These are phyloP conservation scores for Hypericum perforatum DNA, from an alignment of 345 rosid species.

Conservation along the genomic window DNA sequence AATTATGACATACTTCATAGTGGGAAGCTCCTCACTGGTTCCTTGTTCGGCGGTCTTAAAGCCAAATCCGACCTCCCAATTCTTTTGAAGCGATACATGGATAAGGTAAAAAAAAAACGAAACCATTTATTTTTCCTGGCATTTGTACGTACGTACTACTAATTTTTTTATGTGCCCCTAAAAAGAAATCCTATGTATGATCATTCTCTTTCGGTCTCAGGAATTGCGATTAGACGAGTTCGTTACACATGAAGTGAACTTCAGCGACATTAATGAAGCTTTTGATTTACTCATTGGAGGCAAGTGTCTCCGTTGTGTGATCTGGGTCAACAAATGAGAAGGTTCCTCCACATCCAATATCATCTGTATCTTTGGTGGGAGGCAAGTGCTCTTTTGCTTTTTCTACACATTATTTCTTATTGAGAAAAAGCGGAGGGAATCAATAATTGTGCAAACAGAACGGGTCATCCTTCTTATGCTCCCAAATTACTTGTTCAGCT, in stretches of 20 bases:
- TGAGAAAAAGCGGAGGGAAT: too few species aligned
- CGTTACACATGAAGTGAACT: conserved; percentile 65
- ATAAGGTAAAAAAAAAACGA: conserved; percentile 37
- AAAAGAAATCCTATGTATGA: too few species aligned
- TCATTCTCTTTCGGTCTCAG: conserved; percentile 15
- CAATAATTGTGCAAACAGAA: too few species aligned
- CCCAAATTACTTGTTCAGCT: too few species aligned
- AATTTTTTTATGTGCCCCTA: too few species aligned
- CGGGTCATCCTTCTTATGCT: too few species aligned
- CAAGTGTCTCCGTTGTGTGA: conserved; percentile 57
- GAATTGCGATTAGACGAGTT: conserved; percentile 67
- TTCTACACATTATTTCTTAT: too few species aligned
- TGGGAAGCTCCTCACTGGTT: conserved; percentile 49
- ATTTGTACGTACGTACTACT: neutral
- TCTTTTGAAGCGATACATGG: conserved; percentile 50
- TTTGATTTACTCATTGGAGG: conserved; percentile 52
- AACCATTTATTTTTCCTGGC: neutral
- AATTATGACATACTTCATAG: conserved; percentile 48
- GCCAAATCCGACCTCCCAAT: conserved; percentile 73
- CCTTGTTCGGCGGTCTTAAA: conserved; percentile 75
- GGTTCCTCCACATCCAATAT: neutral
- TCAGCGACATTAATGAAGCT: conserved; percentile 66
- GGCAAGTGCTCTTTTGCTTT: too few species aligned
- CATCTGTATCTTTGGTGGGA: too few species aligned
- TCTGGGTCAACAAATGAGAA: conserved; percentile 53